Evolutionary conservation across 306 rosid genomes (phyloP), one percentile per base, ranked within the genome.

Genomic region (Gynostemma pentaphyllum): DNA sequence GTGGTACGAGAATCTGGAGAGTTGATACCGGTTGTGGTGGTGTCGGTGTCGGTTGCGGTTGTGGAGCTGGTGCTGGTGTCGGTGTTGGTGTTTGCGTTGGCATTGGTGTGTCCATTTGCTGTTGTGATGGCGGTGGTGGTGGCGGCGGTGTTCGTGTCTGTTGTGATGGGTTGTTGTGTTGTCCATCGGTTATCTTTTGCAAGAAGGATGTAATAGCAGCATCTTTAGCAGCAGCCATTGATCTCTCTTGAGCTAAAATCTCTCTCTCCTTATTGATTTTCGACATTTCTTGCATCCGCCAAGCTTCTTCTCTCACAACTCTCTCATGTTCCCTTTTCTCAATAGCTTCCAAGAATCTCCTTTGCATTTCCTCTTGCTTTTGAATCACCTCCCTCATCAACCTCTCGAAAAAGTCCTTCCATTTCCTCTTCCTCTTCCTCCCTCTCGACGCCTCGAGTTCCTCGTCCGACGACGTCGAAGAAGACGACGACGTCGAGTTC

Each of bases 281-380:
- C 1, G 70, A 72, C 88, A 79, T 82, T 49, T 88, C 99, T 62
- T 81, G 87, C 27, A 67, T 52, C 61, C 87, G 78, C 96, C 92
- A 84, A 46, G 87, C 74, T 5, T 88, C 90, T 68, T 82, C 88
- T 34, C 78, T 73, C 5, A 54, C 81, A 48, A 74, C 74, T n/a
- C 89, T 75, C 21, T 86, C 83, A 7, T 69, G 67, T 19, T 92
- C 99, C 2, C 83, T 62, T 6, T 78, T 88, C 9, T 78, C 88
- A 2, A 92, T 76, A 40, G 94, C 77, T 26, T 88, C 94, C 47
- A 88, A 50, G 75, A 92, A 88, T 44, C 45, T 79, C 74, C 70
- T 70, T 18, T 92, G 99, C 83, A 88, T 79, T 21, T 79, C 86
- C 75, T 86, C 99, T 68, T 92, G 99, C 70, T 81, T 92, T 8